Evolutionary conservation across 2,329 filamentous ascomycete species (phyloP), one percentile per base, ranked within the genome.

Genomic region (Hypoxylon sp.): DNA sequence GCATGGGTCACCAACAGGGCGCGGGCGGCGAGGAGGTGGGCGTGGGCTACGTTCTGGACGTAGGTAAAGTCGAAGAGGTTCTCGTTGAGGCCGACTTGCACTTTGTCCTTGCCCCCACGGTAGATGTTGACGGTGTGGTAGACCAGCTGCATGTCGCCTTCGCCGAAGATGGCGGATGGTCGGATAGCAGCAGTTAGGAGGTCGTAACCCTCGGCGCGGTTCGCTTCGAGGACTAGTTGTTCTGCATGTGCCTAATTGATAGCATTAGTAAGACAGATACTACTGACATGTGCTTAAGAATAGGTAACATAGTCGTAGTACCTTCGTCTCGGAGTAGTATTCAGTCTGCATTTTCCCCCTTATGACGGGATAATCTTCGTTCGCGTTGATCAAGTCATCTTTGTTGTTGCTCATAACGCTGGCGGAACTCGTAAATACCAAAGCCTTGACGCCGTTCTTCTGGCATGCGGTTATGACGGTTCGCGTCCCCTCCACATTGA

Each of bases 301-400:
- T 13, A 7, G 36, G 5, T 11, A 15, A 26, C 41, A n/a, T n/a
- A n/a, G n/a, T n/a, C n/a, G n/a, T n/a, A 61, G 35, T 63, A 89
- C 89, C 83, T 97, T 97, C 9, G 91, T 95, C 73, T 92, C 87
- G 20, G 91, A 91, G 73, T 97, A 97, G 72, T 91, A 91, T 71
- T 91, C 89, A 46, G 78, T 78, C 72, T 92, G 87, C 61, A 84
- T 73, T 52, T 81, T 80, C 21, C 89, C 89, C 35, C 84, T 79
- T 42, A 94, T 86, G 38, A 88, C 80, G 19, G 90, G 90, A 80
- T 88, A 91, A 35, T 81, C 77, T 78, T 97, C 93, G 71, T 92
- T 88, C 59, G 90, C 91, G 69, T 96, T 92, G 69, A 86, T 81
- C 69, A 95, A 81, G 69, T 96, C 89, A 54, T 76, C 82, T 55